Evolutionary conservation across 1,284 basidiomycete genomes (phyloP), one percentile per base, ranked within the genome.

Genomic region (Hymenochaete sp.): DNA sequence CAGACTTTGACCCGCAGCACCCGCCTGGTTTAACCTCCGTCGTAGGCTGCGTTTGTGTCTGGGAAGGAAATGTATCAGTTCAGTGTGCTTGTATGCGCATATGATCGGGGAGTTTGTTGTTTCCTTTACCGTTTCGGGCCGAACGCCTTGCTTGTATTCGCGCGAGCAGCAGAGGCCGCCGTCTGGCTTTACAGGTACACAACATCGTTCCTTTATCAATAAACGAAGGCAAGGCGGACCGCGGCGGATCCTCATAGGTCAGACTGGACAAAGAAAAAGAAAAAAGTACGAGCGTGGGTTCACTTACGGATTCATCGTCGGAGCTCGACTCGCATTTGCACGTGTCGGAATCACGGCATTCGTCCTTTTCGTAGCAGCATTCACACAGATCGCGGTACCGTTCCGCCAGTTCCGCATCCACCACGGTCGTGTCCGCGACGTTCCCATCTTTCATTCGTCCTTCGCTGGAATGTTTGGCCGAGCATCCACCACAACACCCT

Each of bases 401-500:
- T 36, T 58, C 53, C 21, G 39, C 47, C 27, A 57, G 51, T 28
- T 53, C 52, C 9, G 48, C 48, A 4, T 38, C 44, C 25, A 44
- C 43, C n/a, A n/a, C n/a, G n/a, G n/a, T n/a, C n/a, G n/a, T n/a
- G 25, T 31, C 27, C 18, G 25, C 43, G 11, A 35, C 14, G 22
- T 38, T 44, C 6, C 6, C 6, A 35, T n/a, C 32, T n/a, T 5
- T n/a, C 32, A n/a, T 16, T n/a, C n/a, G n/a, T n/a, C n/a, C n/a
- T n/a, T n/a, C n/a, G n/a, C n/a, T n/a, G 10, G 22, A 28, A 39
- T 25, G 29, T 11, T 46, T 43, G 14, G 41, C 42, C 14, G 21
- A 22, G 31, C 50, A 50, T 14, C 50, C 41, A 24, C 52, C 50
- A 49, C 67, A 67, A 47, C 66, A 68, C 0, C 68, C 66, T 0